These are phyloP conservation scores for Penicillium vulpinum DNA, from an alignment of 2,329 filamentous ascomycete genomes.

Conservation along the genomic window DNA sequence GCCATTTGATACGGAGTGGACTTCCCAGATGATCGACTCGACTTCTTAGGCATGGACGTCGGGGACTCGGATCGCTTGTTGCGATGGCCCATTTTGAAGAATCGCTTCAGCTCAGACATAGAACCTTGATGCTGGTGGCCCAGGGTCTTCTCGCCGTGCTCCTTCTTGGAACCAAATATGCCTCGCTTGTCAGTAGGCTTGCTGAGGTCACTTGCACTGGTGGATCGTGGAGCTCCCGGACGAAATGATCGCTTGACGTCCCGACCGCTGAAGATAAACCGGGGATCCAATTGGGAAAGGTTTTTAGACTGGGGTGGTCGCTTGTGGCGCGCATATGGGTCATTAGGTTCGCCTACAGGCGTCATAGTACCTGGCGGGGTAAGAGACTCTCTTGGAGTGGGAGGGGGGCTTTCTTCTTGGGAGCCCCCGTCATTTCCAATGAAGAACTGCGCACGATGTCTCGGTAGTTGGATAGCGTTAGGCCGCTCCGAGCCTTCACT, in stretches of 20 bases:
- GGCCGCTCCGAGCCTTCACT: constrained; percentile 45
- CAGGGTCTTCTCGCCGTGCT: constrained; percentile 50
- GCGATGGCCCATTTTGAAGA: constrained; percentile 78
- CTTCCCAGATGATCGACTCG: constrained; percentile 53
- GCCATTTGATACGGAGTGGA: constrained; percentile 56
- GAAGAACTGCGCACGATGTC: constrained; percentile 55
- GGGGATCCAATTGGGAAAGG: constrained; percentile 68
- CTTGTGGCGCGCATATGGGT: constrained; percentile 82
- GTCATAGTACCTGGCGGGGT: constrained; percentile 72
- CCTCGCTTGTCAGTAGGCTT: constrained; percentile 52
- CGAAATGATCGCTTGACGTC: constrained; percentile 62
- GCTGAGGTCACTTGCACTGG: constrained; percentile 44
- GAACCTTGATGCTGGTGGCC: constrained; percentile 66
- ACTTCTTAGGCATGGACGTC: constrained; percentile 58
- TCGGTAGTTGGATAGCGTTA: constrained; percentile 48
- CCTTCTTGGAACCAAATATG: constrained; percentile 58
- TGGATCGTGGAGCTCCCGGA: constrained; percentile 48
- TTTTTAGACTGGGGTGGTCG: constrained; percentile 69
- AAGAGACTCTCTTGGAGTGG: constrained; percentile 52
- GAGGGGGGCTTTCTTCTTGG: constrained; percentile 63
- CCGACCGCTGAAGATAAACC: constrained; percentile 79
- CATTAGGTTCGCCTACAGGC: constrained; percentile 74
- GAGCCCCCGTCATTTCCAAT: constrained; percentile 60
- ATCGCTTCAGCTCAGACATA: constrained; percentile 94
- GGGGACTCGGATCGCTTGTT: constrained; percentile 65